Evolutionary conservation across 2,329 filamentous ascomycete genomes (phyloP).

Genomic region (Sporothrix pseudoabietina): DNA sequence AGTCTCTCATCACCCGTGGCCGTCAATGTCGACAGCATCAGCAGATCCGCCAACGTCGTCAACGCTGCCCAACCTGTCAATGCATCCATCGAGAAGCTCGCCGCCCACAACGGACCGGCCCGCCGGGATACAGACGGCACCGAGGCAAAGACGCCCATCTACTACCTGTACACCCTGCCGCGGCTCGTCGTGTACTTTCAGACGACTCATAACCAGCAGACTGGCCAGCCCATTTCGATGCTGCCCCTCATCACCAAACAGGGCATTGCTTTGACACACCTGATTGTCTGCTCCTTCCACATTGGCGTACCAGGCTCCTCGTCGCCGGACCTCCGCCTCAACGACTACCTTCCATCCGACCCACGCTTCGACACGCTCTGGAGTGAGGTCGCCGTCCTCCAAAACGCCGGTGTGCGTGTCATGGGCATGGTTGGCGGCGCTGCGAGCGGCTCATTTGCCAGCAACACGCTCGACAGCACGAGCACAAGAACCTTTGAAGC

Average conservation of each 20-base stretch:
- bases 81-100: not conserved
- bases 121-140: not conserved
- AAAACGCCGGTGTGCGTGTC: constrained; percentile 74
- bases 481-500: constrained; percentile 61
- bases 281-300: constrained; percentile 86
- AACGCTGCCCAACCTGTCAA: not conserved
- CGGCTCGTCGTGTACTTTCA: constrained; percentile 58
- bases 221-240: constrained; percentile 51
- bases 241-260: constrained; percentile 54
- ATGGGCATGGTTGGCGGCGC: constrained; percentile 88
- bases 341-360: constrained; percentile 73
- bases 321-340: constrained; percentile 65
- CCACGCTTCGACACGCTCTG: constrained; percentile 71
- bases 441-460: constrained; percentile 69
- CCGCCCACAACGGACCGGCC: not conserved
- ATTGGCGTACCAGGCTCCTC: constrained; percentile 63
- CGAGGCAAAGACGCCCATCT: not conserved
- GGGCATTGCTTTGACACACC: constrained; percentile 66
- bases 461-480: constrained; percentile 52
- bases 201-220: not conserved
- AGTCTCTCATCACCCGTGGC: not conserved
- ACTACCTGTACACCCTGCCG: constrained; percentile 37
- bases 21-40: not conserved
- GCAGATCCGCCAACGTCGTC: not conserved
- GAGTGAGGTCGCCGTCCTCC: constrained; percentile 72